These are phyloP conservation scores for Ettlia oleoabundans DNA, from an alignment of 139 green algal species.

Conservation along the genomic window DNA sequence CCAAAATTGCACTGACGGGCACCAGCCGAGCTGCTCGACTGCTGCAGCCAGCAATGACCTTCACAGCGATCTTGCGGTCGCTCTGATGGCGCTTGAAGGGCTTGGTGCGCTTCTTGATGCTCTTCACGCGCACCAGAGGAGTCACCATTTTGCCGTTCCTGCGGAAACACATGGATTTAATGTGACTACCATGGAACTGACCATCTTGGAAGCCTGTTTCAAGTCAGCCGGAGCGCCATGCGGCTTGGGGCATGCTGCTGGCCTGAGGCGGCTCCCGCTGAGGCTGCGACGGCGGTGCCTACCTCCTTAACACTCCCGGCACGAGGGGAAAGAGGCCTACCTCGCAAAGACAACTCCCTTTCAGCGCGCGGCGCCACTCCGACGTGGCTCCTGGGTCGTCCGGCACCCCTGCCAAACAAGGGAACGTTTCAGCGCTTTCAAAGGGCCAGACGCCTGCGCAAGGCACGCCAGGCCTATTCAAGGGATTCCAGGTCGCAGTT, in stretches of 20 bases:
- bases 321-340: not conserved
- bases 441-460: too few relatives aligned
- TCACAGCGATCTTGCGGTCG: conserved; percentile 85
- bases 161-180: conserved; percentile 1
- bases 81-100: conserved; percentile 91
- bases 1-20: too few relatives aligned
- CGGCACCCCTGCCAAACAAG: too few relatives aligned
- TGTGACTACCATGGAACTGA: too few relatives aligned
- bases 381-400: too few relatives aligned
- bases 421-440: too few relatives aligned
- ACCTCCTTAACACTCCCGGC: not conserved
- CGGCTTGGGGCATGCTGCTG: too few relatives aligned
- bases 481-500: too few relatives aligned
- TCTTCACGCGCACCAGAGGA: conserved; percentile 85
- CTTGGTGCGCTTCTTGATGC: conserved; percentile 87
- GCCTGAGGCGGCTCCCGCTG: not conserved
- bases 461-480: too few relatives aligned
- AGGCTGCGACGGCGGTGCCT: not conserved
- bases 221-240: too few relatives aligned
- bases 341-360: not conserved
- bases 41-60: conserved; percentile 61
- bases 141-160: conserved; percentile 80
- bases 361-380: not conserved
- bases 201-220: too few relatives aligned
- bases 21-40: too few relatives aligned